Evolutionary conservation across 345 rosid genomes (phyloP), one percentile per base, ranked within the genome.

Genomic region (Citropsis articulata): DNA sequence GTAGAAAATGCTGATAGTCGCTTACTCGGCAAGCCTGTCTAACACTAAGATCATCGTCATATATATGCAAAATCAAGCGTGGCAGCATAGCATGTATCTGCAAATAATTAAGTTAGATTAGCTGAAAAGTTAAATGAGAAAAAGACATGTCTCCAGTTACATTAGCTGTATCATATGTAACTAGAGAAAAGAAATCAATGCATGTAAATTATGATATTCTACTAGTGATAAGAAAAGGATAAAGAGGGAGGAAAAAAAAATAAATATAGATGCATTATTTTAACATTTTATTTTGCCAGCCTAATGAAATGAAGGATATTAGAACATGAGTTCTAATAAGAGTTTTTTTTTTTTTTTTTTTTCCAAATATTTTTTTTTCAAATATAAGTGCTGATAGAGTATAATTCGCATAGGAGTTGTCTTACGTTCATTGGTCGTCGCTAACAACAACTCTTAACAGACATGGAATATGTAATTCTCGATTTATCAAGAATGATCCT

Each of bases 11-110:
- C 76, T 59, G 33, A 70, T 21, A 64, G 75, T 73, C 73, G 61
- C 91, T 81, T 86, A 93, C 99, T 80, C 94, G 89, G 85, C 99
- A 95, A 82, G 97, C 97, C 72, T 90, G 93, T 81, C 97, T 82
- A 78, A 95, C 93, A 77, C 86, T 81, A 82, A 77, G 83, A 75
- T 95, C 91, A 35, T 92, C 96, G 61, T 95, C 99, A 35, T 89
- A 85, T 77, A 93, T 91, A 80, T 95, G 98, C 73, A 95, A 85
- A 62, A 91, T 86, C 87, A 95, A 83, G 66, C 95, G 97, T 74
- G 99, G 97, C 19, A 92, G 81, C 56, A 89, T 84, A 72, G 93
- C 91, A 82, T 93, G 98, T 76, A 93, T 89, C 99, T 95, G 89
- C 35, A 36, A 81, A 83, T 33, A 83, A 30, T n/a, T 36, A 7